Base-by-base conservation (phyloP, 2,329 filamentous ascomycete genomes). In the Trichoderma sp. region DNA sequence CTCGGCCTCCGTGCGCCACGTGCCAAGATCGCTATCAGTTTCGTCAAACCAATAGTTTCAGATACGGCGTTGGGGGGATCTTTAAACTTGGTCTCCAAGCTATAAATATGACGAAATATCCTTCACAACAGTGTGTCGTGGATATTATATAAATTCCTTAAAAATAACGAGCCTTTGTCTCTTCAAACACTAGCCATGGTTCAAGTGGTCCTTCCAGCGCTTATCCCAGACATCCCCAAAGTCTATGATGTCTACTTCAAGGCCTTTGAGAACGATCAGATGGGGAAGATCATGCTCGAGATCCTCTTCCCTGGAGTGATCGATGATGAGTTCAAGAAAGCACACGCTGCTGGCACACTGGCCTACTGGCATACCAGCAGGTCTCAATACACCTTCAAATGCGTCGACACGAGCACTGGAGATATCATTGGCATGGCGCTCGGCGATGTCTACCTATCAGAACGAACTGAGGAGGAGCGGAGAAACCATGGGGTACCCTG, bases 241-340 rank as follows among this genome's bases (percentile, higher is more conserved):
- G 77, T 84, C 37, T 84, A 84, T 75, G 78, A 83, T 67, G 75
- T 79, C 59, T 84, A 84, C 74, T 84, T 84, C 69, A 73, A 75
- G 22, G 80, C 82, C 48, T 84, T 84, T 74, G 75, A 78, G 45
- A 69, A 73, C 48, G 78, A 80, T 48, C 60, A 70, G 29, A 80
- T 81, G 73, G 77, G 78, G 65, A 74, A 75, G 9, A 68, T 80
- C 37, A 80, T 84, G 70, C 76, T 82, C 56, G 75, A 79, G 22
- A 77, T 82, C 17, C 74, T 83, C 15, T 83, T 83, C 66, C 79
- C 82, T 0, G 70, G 65, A 19, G 75, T 77, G 42, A 69, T 74
- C 60, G 73, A 77, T 35, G 75, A 77, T 5, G 76, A 78, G 42
- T 83, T 83, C 73, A 79, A 82, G 45, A 78, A 80, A 64, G 77